Conservation (phyloP, 2,329 filamentous ascomycete species). For the Phoma herbarum region DNA sequence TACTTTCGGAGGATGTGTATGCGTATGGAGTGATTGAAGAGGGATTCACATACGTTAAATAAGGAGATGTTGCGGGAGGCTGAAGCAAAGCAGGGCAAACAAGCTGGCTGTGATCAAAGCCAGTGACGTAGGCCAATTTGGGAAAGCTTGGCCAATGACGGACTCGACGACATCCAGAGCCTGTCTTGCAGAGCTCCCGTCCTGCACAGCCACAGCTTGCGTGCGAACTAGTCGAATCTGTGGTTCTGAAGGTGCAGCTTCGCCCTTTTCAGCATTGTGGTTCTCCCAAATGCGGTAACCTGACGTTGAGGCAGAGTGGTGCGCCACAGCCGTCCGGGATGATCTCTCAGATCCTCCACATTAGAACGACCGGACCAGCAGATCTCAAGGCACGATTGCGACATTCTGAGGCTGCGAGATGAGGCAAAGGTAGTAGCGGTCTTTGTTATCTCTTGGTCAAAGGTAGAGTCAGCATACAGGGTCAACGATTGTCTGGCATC, state of each 20-base stretch:
- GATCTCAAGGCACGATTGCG: slow-evolving; percentile 11
- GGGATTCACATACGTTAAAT: slow-evolving; percentile 24
- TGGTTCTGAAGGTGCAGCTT: slow-evolving; percentile 8
- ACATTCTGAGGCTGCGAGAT: slow-evolving; percentile 13
- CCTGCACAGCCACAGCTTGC: slow-evolving; percentile 18
- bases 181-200: not conserved
- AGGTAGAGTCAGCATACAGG: not conserved
- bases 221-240: not conserved
- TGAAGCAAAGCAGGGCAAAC: slow-evolving; percentile 28
- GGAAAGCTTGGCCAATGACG: slow-evolving; percentile 16
- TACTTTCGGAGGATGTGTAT: slow-evolving; percentile 10
- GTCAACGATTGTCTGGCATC: not conserved
- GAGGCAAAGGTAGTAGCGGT: not conserved
- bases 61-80: slow-evolving; percentile 22
- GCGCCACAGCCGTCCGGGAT: slow-evolving; percentile 13
- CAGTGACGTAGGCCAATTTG: slow-evolving; percentile 22
- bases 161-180: slow-evolving; percentile 3
- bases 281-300: slow-evolving; percentile 3
- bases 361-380: not conserved
- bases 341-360: slow-evolving; percentile 3
- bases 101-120: slow-evolving; percentile 12
- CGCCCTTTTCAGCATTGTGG: not conserved
- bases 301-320: slow-evolving; percentile 5
- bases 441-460: not conserved
- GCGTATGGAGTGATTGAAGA: slow-evolving; percentile 10